A percentile compares a stretch with the other conserved stretches of the same genome.
Evolutionary conservation across 2,329 filamentous ascomycete genomes (phyloP).

Genomic region (Ilyonectria mors-panacis): DNA sequence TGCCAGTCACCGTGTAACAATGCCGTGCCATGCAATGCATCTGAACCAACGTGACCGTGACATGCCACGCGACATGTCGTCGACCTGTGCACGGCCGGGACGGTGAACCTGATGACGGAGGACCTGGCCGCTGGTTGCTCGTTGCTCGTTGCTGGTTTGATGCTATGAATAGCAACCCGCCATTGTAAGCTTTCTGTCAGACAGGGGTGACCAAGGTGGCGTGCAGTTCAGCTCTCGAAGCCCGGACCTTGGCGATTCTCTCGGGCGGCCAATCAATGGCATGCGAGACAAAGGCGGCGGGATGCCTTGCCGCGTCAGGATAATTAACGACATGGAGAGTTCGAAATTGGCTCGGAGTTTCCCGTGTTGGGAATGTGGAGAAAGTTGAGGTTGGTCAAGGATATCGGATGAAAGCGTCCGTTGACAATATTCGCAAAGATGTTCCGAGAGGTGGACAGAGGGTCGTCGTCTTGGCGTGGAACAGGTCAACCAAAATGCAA

Average conservation of each 20-base stretch:
- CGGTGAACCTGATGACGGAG: background rate
- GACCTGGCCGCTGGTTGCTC: background rate
- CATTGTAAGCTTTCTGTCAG: constrained; percentile 31
- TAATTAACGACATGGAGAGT: background rate
- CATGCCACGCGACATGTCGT: constrained; percentile 1
- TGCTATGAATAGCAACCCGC: constrained; percentile 28
- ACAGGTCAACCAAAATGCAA: no score
- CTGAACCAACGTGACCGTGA: constrained; percentile 4
- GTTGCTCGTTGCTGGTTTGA: background rate
- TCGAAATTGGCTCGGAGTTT: constrained; percentile 1
- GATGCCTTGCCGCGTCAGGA: constrained; percentile 1
- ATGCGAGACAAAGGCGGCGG: background rate
- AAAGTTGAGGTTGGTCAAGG: background rate
- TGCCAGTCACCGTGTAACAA: background rate
- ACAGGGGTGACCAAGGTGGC: constrained; percentile 22
- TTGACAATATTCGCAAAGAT: background rate
- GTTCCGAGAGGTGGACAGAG: background rate
- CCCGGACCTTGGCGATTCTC: constrained; percentile 4
- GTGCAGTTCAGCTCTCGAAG: constrained; percentile 15
- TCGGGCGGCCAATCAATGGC: constrained; percentile 1
- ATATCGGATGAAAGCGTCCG: background rate
- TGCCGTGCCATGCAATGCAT: constrained; percentile 3
- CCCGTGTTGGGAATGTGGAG: background rate
- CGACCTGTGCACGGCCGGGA: background rate
- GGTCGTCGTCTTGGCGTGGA: no score